Base-by-base conservation (phyloP, 176 grass and related monocot species). In the Thinopyrum elongatum region DNA sequence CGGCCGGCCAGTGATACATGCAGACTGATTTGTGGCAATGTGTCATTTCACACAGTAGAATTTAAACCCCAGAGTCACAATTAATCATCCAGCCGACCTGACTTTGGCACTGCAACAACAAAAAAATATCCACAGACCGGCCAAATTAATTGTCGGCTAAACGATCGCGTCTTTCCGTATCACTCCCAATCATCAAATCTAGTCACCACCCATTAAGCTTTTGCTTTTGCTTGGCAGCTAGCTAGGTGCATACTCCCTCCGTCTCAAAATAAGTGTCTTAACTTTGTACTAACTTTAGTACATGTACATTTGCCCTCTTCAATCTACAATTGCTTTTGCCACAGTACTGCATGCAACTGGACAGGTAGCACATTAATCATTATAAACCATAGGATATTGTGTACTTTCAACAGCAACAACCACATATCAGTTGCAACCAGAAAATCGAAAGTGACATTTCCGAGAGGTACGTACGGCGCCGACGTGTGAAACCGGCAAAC, bases 161-260 rank as follows among this genome's bases (percentile, higher is more conserved):
- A 53, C 38, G 63, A 42, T 10, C 3, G 25, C 19, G 41, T 19
- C 88, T 69, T 77, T 78, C 84, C 84, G 65, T 33, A 72, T 78
- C 88, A 86, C 13, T 23, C 19, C 67, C 83, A 72, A 90, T 78
- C 73, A 90, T 31, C 82, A 83, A 82, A 79, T 78, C 88, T 78
- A 83, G 65, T 83, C 88, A 86, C 34, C 10, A 70, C 78, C 78
- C 83, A 90, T 82, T 82, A 77, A 35, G 36, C 23, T 53, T 66
- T 39, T 70, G 67, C 17, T 70, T 70, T 70, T 36, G 33, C 33
- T 70, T 70, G 19, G 33, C 67, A 70, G 67, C 67, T 38, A 70
- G 17, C 21, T 41, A 71, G 69, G 36, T 73, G 70, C 38, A 15
- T 73, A n/a, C n/a, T n/a, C n/a, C n/a, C n/a, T n/a, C n/a, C n/a